Percentiles rank a stretch among this genome's conserved stretches.
Conservation (phyloP, 345 rosid genomes). For the Adansonia digitata region DNA sequence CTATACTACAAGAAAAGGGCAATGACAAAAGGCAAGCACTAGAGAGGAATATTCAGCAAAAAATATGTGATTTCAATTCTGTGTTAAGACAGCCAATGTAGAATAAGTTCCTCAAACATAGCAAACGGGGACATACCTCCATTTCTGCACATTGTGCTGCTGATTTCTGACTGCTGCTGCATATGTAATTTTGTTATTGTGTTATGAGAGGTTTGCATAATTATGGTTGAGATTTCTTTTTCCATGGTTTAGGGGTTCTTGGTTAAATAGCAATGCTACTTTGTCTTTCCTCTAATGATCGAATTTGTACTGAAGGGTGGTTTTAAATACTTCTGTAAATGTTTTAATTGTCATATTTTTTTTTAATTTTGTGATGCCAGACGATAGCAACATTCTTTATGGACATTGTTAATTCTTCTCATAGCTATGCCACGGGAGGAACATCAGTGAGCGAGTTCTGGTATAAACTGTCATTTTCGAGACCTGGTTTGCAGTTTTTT, state of each 20-base stretch:
- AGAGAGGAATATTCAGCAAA: neutral
- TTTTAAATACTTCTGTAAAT: neutral
- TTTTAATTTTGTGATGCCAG: slow-evolving; percentile 40
- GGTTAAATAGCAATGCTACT: neutral
- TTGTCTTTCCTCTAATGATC: neutral
- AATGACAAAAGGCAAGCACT: neutral
- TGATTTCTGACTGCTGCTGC: neutral
- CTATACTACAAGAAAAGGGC: neutral
- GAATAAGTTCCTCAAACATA: neutral
- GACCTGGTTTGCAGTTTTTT: neutral
- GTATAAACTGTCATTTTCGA: slow-evolving; percentile 33
- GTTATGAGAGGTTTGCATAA: neutral
- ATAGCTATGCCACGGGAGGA: slow-evolving; percentile 92
- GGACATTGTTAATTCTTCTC: slow-evolving; percentile 79
- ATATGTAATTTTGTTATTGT: neutral
- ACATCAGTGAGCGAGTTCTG: slow-evolving; percentile 79
- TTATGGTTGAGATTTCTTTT: neutral
- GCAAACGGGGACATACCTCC: neutral
- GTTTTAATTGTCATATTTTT: neutral
- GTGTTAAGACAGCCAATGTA: neutral
- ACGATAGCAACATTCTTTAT: slow-evolving; percentile 67
- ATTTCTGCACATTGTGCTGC: neutral
- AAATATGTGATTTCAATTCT: neutral
- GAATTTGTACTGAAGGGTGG: neutral
- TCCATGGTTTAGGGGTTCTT: neutral